Percentiles rank a stretch among this genome's conserved stretches.
phyloP scores from a whole-genome alignment of 202 grass and related monocot genomes.

The Schoenoplectus triqueter region DNA sequence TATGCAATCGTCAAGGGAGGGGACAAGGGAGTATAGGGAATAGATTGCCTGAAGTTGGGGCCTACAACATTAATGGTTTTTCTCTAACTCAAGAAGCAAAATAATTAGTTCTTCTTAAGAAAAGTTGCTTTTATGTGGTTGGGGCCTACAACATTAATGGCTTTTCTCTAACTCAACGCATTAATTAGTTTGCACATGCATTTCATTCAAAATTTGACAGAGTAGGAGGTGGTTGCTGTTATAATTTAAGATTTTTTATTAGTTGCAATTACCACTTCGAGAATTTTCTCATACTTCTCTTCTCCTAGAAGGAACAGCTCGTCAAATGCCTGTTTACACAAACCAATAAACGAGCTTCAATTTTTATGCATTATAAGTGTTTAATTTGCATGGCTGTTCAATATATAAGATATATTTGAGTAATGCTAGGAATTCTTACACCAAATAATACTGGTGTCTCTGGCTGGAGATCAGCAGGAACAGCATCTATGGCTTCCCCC shows the following conservation, averaged over 20 bases:
- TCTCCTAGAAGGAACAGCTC: constrained; percentile 21
- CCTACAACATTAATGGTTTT: neutral
- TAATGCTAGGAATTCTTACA: neutral
- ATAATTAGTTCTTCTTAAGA: neutral
- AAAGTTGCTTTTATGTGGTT: neutral
- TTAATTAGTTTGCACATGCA: neutral
- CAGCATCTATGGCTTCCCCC: neutral
- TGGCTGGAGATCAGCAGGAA: constrained; percentile 7
- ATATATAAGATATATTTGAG: neutral
- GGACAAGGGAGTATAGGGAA: too few species aligned
- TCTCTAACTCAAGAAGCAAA: neutral
- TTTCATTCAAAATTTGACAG: neutral
- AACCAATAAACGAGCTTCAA: neutral
- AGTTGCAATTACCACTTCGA: neutral
- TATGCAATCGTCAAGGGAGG: too few species aligned
- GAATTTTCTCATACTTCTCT: constrained; percentile 20
- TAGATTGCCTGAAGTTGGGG: too few species aligned
- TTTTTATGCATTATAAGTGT: neutral
- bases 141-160: neutral
- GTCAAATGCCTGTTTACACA: constrained; percentile 22
- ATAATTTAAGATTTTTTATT: neutral
- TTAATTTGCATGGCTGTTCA: neutral
- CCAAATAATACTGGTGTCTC: neutral
- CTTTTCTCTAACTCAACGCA: neutral
- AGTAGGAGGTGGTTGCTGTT: neutral